Conservation (phyloP, 345 rosid genomes). For the Passiflora organensis region DNA sequence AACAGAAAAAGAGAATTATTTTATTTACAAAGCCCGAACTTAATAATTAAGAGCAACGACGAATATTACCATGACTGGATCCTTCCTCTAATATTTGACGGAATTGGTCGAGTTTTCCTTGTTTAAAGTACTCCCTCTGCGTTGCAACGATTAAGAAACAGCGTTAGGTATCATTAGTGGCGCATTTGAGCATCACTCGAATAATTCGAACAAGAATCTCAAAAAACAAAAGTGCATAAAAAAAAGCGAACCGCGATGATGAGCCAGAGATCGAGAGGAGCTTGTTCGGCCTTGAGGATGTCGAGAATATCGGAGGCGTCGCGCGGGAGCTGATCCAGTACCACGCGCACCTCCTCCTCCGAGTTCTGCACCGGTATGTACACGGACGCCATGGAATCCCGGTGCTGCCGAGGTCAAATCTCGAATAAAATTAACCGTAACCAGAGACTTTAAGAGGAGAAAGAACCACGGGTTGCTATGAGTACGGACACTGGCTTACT, state of each 20-base stretch:
- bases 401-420: neutral
- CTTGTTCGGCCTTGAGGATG: slow-evolving; percentile 98
- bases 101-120: slow-evolving; percentile 85
- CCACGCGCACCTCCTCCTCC: slow-evolving; percentile 96
- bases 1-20: neutral
- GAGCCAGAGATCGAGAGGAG: slow-evolving; percentile 98
- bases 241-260: slow-evolving; percentile 71
- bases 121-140: slow-evolving; percentile 97
- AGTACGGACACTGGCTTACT: no score
- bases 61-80: slow-evolving; percentile 83
- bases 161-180: neutral
- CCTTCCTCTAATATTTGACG: slow-evolving; percentile 97
- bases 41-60: no score
- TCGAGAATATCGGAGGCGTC: slow-evolving; percentile 97
- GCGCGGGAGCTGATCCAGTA: slow-evolving; percentile 92
- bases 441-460: no score
- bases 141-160: slow-evolving; percentile 1
- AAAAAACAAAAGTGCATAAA: neutral
- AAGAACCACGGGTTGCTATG: no score
- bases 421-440: no score
- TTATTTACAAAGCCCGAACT: no score
- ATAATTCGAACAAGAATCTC: neutral
- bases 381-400: slow-evolving; percentile 58
- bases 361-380: slow-evolving; percentile 98
- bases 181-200: neutral